Conservation (phyloP, 805 yeast species). For the Lipomyces orientalis region DNA sequence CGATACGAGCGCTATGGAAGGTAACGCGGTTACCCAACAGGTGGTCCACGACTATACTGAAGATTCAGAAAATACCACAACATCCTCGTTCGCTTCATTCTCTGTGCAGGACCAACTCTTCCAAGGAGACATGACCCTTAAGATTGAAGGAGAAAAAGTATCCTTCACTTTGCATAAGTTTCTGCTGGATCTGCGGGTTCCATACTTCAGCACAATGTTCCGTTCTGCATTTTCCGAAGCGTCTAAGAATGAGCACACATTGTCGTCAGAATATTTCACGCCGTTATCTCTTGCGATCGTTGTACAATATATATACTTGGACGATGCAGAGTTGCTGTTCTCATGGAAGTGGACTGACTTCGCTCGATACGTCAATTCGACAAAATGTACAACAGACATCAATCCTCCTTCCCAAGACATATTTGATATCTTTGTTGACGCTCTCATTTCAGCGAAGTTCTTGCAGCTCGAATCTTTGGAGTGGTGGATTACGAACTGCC, state of each 20-base stretch:
- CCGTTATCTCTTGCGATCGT: constrained; percentile 36
- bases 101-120: constrained; percentile 5
- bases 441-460: constrained; percentile 35
- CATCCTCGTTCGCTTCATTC: constrained; percentile 5
- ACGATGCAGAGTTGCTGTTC: constrained; percentile 33
- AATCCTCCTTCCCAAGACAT: constrained; percentile 36
- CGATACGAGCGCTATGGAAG: constrained; percentile 1
- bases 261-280: constrained; percentile 36
- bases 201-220: constrained; percentile 35
- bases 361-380: constrained; percentile 29
- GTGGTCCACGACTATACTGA: background rate
- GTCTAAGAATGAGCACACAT: constrained; percentile 21
- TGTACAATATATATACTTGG: constrained; percentile 33
- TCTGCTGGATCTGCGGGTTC: constrained; percentile 32
- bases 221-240: constrained; percentile 37
- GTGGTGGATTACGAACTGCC: constrained; percentile 27
- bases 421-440: constrained; percentile 31
- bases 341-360: constrained; percentile 38
- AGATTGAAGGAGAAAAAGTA: constrained; percentile 28
- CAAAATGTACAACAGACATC: constrained; percentile 30
- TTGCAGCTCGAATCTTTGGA: constrained; percentile 35
- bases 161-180: constrained; percentile 33
- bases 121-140: constrained; percentile 26
- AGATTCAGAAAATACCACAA: background rate
- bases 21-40: background rate